Evolutionary conservation across 305 asterid genomes (phyloP).

Genomic region (Stenogyne calaminthoides): DNA sequence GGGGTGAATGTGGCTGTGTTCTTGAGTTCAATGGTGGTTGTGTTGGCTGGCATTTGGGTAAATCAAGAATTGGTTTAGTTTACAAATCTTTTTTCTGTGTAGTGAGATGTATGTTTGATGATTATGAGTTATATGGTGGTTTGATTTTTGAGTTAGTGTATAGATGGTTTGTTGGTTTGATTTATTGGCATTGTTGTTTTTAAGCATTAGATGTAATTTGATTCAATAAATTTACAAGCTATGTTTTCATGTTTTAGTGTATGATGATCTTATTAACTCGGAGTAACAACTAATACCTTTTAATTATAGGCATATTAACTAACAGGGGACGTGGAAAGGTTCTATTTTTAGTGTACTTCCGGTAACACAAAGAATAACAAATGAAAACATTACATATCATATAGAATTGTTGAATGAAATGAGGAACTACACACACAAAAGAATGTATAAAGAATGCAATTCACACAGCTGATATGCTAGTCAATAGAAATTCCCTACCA

Average conservation of each 20-base stretch:
- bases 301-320: too few species aligned
- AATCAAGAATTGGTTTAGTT: slow-evolving; percentile 26
- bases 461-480: slow-evolving; percentile 8
- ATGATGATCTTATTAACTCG: too few species aligned
- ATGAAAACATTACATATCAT: background rate
- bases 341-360: background rate
- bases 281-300: too few species aligned
- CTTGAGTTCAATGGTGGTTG: slow-evolving; percentile 33
- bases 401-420: background rate
- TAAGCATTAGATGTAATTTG: background rate
- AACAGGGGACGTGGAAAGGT: background rate
- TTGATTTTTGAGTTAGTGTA: slow-evolving; percentile 28
- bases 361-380: background rate
- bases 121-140: slow-evolving; percentile 9
- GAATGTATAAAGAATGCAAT: slow-evolving; percentile 32
- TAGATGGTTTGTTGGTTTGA: slow-evolving; percentile 1
- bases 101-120: background rate
- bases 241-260: background rate
- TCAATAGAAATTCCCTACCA: slow-evolving; percentile 15
- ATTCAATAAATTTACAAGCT: background rate
- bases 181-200: background rate
- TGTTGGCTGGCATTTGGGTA: slow-evolving; percentile 39
- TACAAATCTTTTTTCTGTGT: background rate
- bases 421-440: slow-evolving; percentile 22
- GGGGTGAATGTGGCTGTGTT: slow-evolving; percentile 31